A percentile compares a stretch with the other conserved stretches of the same genome.
phyloP scores from a whole-genome alignment of 2,329 filamentous ascomycete genomes.

The Cercospora sp. region DNA sequence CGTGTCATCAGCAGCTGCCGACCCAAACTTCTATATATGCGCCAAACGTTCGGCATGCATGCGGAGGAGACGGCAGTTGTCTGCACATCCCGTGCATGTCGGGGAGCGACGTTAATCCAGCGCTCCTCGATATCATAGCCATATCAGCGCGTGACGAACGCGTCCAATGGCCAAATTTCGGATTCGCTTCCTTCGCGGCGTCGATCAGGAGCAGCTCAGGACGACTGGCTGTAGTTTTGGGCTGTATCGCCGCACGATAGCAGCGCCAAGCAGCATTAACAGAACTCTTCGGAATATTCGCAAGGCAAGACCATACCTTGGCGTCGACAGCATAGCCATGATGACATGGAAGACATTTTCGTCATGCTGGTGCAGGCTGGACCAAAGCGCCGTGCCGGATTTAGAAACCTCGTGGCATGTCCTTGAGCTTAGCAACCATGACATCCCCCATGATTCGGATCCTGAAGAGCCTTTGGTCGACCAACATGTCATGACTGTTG shows the following conservation, averaged over 20 bases:
- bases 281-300: not conserved
- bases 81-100: not conserved
- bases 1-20: constrained; percentile 6
- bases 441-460: not conserved
- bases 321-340: not conserved
- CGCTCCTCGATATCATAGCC: not conserved
- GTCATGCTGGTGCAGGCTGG: not conserved
- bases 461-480: not conserved
- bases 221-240: not conserved
- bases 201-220: constrained; percentile 3
- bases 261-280: not conserved
- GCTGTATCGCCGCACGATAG: not conserved
- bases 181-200: constrained; percentile 2
- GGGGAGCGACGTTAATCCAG: not conserved
- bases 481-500: not conserved
- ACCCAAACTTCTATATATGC: constrained; percentile 4
- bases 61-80: not conserved
- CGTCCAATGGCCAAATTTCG: constrained; percentile 11
- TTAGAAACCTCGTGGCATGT: not conserved
- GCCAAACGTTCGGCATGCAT: not conserved
- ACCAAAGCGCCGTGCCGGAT: not conserved
- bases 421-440: not conserved
- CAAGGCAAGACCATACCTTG: not conserved
- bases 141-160: not conserved
- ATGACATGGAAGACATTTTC: not conserved